Percentiles rank a stretch among this genome's conserved stretches.
phyloP scores from a whole-genome alignment of 495 filamentous ascomycete genomes.

The Trichoderma orchidacearum region DNA sequence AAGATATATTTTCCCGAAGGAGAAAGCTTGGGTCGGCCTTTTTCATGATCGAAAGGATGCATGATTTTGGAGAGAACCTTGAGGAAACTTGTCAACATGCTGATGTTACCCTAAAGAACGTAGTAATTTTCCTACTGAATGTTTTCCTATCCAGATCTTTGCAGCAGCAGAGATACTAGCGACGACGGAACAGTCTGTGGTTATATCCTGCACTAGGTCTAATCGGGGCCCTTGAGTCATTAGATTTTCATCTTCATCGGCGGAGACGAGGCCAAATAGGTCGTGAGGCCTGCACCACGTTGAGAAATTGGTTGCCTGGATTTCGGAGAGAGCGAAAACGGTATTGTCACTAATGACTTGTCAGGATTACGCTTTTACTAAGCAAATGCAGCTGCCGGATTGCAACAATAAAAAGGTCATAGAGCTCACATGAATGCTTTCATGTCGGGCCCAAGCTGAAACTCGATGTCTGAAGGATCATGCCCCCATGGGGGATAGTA shows the following conservation, averaged over 20 bases:
- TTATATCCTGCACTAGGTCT: conserved; percentile 86
- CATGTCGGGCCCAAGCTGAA: conserved; percentile 30
- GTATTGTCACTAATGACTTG: conserved; percentile 44
- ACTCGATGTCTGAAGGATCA: conserved; percentile 40
- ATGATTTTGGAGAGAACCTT: conserved; percentile 57
- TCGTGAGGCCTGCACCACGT: conserved; percentile 71
- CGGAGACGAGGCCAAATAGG: conserved; percentile 13
- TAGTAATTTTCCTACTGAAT: conserved; percentile 12
- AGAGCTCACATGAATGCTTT: conserved; percentile 10
- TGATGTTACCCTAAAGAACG: neutral
- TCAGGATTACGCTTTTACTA: conserved; percentile 5
- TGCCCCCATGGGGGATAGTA: conserved; percentile 71
- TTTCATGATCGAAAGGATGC: conserved; percentile 53
- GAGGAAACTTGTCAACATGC: neutral
- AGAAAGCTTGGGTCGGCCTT: conserved; percentile 44
- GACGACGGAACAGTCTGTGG: conserved; percentile 93
- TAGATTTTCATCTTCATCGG: conserved; percentile 18
- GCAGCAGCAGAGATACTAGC: conserved; percentile 82
- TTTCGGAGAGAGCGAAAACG: conserved; percentile 52
- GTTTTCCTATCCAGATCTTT: conserved; percentile 14
- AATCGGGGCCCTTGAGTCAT: conserved; percentile 42
- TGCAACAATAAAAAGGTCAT: neutral
- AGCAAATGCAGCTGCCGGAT: conserved; percentile 2
- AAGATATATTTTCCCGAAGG: conserved; percentile 81
- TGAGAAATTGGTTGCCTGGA: conserved; percentile 57